Base-by-base conservation (phyloP, 495 filamentous ascomycete species). In the Massariosphaeria phaeospora region DNA sequence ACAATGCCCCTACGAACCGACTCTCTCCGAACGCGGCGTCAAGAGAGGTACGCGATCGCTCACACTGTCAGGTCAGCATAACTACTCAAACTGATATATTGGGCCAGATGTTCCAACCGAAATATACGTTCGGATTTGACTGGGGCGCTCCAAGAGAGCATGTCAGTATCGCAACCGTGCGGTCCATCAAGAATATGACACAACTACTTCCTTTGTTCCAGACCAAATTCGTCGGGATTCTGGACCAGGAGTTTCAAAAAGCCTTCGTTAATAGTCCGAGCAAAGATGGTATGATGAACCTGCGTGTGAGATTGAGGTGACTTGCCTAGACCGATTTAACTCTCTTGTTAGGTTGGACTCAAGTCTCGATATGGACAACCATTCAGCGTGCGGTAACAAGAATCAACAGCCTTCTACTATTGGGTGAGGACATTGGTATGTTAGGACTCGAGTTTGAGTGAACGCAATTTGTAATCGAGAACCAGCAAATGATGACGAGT, bases 341-440 rank as follows among this genome's bases (percentile, higher is more conserved):
- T n/a, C n/a, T n/a, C 3, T 3, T 18, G 24, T 11, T 21, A 49
- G 46, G 30, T 18, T 11, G 3, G 4, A 38, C 30, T 17, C 7
- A 23, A 25, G 24, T 49, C 8, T 12, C 33, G 12, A 29, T 49
- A 5, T 49, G 46, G 46, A 17, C 11, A 11, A 49, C 31, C 15
- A 24, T 49, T 24, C 13, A 49, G 33, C 31, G 15, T 38, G 20
- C 24, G 12, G 10, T 11, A 6, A 5, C 33, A 8, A 11, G 46
- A 13, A 38, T 49, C 8, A 49, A 18, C 33, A 49, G 15, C 4
- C 46, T 36, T 13, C 18, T 49, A 31, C 20, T 49, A 13, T 38
- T 35, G 20, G 46, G 46, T 3, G 33, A 38, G 13, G 46, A 49
- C n/a, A 12, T 38, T 7, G 46, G 46, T 49, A 23, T 10, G 46